A percentile compares a stretch with the other conserved stretches of the same genome.
Conservation (phyloP, 495 filamentous ascomycete species). For the Aspergillus nanangensis region DNA sequence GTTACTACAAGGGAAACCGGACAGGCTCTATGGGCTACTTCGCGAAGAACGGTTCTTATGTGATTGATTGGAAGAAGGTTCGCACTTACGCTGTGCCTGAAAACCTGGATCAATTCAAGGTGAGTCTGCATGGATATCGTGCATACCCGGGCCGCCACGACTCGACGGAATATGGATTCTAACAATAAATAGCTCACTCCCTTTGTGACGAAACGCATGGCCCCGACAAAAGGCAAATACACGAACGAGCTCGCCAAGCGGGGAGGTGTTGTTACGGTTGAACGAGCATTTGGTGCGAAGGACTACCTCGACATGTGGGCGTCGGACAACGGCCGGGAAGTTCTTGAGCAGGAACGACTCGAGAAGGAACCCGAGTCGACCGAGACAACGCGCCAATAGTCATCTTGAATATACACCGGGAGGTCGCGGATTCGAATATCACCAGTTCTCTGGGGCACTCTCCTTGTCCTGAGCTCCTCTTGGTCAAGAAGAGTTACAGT, state of each 20-base stretch:
- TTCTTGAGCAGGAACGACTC: slow-evolving; percentile 22
- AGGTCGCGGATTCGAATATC: background rate
- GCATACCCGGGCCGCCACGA: too few relatives aligned
- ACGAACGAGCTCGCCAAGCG: slow-evolving; percentile 26
- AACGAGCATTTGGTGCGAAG: slow-evolving; percentile 27
- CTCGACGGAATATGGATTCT: slow-evolving; percentile 13
- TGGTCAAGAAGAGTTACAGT: too few relatives aligned
- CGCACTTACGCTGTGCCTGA: slow-evolving; percentile 83
- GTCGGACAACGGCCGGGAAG: slow-evolving; percentile 29
- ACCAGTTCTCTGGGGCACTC: background rate
- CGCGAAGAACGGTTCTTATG: slow-evolving; percentile 78
- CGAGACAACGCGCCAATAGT: slow-evolving; percentile 4
- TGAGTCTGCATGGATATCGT: too few relatives aligned
- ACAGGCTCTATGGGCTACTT: slow-evolving; percentile 82
- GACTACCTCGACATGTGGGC: slow-evolving; percentile 41
- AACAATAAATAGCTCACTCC: slow-evolving; percentile 65
- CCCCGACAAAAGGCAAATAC: slow-evolving; percentile 33
- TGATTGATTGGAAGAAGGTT: slow-evolving; percentile 79
- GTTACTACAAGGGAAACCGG: slow-evolving; percentile 94
- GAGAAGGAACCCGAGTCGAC: slow-evolving; percentile 11
- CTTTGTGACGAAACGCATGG: slow-evolving; percentile 69
- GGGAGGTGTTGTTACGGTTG: slow-evolving; percentile 18
- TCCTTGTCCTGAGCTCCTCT: too few relatives aligned
- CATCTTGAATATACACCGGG: background rate
- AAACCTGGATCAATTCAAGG: slow-evolving; percentile 64